Evolutionary conservation across 495 filamentous ascomycete species (phyloP), one percentile per base, ranked within the genome.

Genomic region (Echria macrotheca): DNA sequence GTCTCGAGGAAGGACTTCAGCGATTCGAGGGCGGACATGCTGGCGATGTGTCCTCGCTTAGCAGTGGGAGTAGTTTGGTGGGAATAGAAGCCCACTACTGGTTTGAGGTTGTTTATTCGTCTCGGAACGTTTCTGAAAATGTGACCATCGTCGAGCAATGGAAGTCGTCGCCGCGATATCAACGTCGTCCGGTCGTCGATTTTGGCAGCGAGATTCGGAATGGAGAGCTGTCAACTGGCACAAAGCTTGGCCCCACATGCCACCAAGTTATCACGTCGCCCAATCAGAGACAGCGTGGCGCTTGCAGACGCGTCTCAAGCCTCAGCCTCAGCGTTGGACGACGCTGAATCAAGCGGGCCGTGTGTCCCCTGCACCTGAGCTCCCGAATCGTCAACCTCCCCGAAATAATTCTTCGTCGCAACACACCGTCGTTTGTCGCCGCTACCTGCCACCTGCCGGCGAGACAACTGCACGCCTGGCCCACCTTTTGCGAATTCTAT

Each of bases 1-100:
- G 66, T 64, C 57, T 75, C 69, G 56, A 73, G 35, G 54, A 60
- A 35, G 29, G 52, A 32, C 35, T 67, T 70, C 49, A 68, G 33
- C 45, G 44, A 49, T 9, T 58, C 51, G 35, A 54, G 39, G 36
- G 39, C 14, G 36, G 52, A 35, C 58, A 55, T 58, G 11, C 24
- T 56, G 17, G 35, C 6, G 31, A 53, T 21, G 21, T 48, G 21
- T 39, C 28, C 17, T 11, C 7, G 33, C 18, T 39, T 32, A n/a
- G 2, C 24, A 18, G 24, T 11, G n/a, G 24, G 42, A 5, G 11
- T 3, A 29, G 22, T 2, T 1, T 2, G n/a, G 14, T 44, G 19
- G 28, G 12, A 12, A 39, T 39, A 14, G 36, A n/a, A 17, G 12
- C 9, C 9, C 12, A n/a, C 15, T 29, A 32, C 19, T 29, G 15